These are phyloP conservation scores for Salix viminalis DNA, from an alignment of 345 rosid genomes.

Conservation along the genomic window DNA sequence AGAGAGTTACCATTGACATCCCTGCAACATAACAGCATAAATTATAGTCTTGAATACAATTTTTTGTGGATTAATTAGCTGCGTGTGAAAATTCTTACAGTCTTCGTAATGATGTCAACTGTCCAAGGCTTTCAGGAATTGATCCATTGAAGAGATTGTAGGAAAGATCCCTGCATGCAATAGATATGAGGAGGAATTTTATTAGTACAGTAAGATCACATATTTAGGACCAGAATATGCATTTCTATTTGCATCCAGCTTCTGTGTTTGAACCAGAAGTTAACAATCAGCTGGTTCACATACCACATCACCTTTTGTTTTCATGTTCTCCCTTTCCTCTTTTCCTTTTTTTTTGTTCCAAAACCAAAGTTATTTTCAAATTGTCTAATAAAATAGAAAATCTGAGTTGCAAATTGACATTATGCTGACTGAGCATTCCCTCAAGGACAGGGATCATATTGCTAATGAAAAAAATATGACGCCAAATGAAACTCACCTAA, in stretches of 20 bases:
- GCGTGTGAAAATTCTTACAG: conserved; percentile 49
- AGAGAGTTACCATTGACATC: conserved; percentile 85
- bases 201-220: not conserved
- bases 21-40: conserved; percentile 41
- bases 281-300: not conserved
- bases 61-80: not conserved
- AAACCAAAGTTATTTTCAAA: not conserved
- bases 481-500: not conserved
- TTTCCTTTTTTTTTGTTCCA: not conserved
- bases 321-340: not conserved
- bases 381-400: too few species aligned
- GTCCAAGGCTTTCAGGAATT: conserved; percentile 86
- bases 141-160: conserved; percentile 79
- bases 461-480: not conserved
- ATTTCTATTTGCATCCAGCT: not conserved
- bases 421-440: not conserved
- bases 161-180: conserved; percentile 77
- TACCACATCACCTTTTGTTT: not conserved
- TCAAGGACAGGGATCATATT: not conserved
- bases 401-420: not conserved
- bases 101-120: conserved; percentile 60
- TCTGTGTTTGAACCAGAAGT: not conserved
- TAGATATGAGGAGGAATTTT: not conserved
- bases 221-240: not conserved
- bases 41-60: not conserved